These are phyloP conservation scores for Sugiyamaella mastotermitis DNA, from an alignment of 805 yeast genomes.

Conservation along the genomic window DNA sequence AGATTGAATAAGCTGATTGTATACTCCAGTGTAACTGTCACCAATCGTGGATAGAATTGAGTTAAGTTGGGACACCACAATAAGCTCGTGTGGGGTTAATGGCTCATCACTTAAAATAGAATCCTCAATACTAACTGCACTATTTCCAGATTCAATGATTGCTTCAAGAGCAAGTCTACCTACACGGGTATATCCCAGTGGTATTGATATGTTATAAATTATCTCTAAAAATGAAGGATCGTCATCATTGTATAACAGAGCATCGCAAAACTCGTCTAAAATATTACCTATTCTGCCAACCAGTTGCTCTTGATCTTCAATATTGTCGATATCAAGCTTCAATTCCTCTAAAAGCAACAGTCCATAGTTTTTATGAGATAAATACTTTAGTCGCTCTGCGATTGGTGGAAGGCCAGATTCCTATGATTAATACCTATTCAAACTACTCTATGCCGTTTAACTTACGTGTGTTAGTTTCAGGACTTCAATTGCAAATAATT, in stretches of 20 bases:
- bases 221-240: conserved; percentile 21
- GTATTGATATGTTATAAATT: conserved; percentile 13
- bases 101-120: conserved; percentile 11
- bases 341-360: conserved; percentile 50
- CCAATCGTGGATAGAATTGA: conserved; percentile 12
- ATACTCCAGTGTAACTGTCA: conserved; percentile 12
- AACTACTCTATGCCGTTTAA: neutral
- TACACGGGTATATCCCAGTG: conserved; percentile 19
- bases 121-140: conserved; percentile 14
- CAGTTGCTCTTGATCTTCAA: conserved; percentile 25
- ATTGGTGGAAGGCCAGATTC: conserved; percentile 52
- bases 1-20: too few relatives aligned
- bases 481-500: conserved; percentile 64
- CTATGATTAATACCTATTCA: conserved; percentile 5
- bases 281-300: conserved; percentile 35
- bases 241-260: conserved; percentile 35
- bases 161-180: conserved; percentile 22
- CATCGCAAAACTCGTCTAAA: conserved; percentile 58
- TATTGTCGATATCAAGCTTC: conserved; percentile 20
- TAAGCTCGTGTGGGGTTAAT: conserved; percentile 15
- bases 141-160: conserved; percentile 14
- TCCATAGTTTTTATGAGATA: conserved; percentile 79
- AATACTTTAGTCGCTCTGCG: conserved; percentile 64
- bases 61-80: conserved; percentile 3
- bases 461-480: conserved; percentile 31